These are phyloP conservation scores for Calocybe gangraenosa DNA, from an alignment of 768 basidiomycete genomes.

Conservation along the genomic window DNA sequence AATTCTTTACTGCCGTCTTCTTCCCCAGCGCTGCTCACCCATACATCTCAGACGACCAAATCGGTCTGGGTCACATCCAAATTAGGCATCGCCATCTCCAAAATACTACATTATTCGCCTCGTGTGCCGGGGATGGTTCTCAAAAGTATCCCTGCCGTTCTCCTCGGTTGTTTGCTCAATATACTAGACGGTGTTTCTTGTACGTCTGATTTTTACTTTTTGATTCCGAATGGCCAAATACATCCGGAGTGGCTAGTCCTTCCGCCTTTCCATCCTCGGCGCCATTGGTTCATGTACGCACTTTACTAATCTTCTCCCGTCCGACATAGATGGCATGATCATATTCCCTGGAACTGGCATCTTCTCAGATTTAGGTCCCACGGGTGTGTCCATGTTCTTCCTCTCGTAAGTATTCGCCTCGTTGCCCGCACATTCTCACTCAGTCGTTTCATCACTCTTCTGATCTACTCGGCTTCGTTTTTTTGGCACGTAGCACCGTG, in stretches of 20 bases:
- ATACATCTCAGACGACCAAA: background rate
- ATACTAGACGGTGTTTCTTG: conserved; percentile 92
- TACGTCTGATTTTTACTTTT: conserved; percentile 30
- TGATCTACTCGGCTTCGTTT: too few species aligned
- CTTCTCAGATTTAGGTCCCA: conserved; percentile 77
- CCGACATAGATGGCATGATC: conserved; percentile 82
- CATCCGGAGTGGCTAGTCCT: conserved; percentile 1
- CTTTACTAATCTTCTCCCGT: too few species aligned
- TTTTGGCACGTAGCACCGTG: conserved; percentile 45
- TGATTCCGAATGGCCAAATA: background rate
- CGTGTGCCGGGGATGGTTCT: conserved; percentile 24
- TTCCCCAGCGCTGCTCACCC: conserved; percentile 3
- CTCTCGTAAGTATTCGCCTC: conserved; percentile 49
- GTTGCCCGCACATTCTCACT: background rate
- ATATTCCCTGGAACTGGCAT: conserved; percentile 84
- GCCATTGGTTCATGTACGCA: too few species aligned
- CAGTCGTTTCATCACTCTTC: background rate
- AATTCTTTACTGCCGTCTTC: background rate
- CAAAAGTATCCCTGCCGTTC: conserved; percentile 71
- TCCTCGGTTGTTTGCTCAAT: conserved; percentile 83
- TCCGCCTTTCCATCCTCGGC: too few species aligned
- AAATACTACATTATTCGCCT: conserved; percentile 1
- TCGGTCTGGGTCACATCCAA: background rate
- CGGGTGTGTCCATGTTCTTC: conserved; percentile 96
- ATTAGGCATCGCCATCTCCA: background rate